Percentiles rank a stretch among this genome's conserved stretches.
Conservation (phyloP, 441 rosid species). For the Brassica balearica region DNA sequence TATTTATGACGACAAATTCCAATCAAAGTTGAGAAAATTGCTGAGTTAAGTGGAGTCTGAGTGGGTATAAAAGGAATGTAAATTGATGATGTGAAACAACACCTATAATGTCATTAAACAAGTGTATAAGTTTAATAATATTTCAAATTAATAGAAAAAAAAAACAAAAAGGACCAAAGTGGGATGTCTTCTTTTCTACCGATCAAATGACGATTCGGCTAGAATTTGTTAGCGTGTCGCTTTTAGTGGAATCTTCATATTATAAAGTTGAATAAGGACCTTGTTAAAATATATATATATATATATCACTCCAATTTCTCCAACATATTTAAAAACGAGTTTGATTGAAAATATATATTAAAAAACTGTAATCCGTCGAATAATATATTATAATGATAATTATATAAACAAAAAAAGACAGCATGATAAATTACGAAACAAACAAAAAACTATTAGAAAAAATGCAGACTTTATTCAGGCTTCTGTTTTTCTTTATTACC, state of each 20-base stretch:
- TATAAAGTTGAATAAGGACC: conserved; percentile 16
- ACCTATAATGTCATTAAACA: conserved; percentile 28
- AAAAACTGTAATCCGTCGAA: neutral
- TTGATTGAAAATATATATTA: neutral
- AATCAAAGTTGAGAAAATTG: conserved; percentile 2
- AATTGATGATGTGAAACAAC: conserved; percentile 28
- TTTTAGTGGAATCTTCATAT: conserved; percentile 18
- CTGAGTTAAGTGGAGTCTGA: conserved; percentile 5
- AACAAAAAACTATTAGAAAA: neutral
- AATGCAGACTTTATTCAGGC: conserved; percentile 15
- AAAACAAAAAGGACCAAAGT: conserved; percentile 1
- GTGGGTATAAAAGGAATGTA: conserved; percentile 17
- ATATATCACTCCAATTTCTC: neutral
- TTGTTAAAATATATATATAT: neutral
- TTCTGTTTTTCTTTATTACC: neutral
- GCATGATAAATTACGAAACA: neutral
- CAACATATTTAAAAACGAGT: neutral
- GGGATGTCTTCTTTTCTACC: conserved; percentile 4
- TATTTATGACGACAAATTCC: conserved; percentile 16
- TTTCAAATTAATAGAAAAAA: neutral
- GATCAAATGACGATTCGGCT: conserved; percentile 8
- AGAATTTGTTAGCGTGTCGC: conserved; percentile 18
- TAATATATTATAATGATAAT: neutral
- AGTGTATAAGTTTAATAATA: neutral
- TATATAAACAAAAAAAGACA: neutral